These are phyloP conservation scores for Metschnikowia anglica DNA, from an alignment of 805 yeast genomes.

Conservation along the genomic window DNA sequence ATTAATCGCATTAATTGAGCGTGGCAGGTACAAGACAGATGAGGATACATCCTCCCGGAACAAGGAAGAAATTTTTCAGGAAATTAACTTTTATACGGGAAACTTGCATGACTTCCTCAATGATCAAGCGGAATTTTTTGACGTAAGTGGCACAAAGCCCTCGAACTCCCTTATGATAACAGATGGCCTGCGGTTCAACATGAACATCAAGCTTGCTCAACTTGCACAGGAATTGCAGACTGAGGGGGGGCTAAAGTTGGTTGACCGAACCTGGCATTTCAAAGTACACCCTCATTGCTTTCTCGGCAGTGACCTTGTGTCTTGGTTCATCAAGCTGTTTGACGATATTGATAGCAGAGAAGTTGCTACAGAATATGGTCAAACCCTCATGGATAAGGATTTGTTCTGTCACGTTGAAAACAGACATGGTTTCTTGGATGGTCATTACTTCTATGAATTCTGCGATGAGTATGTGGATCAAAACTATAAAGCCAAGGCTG, in stretches of 20 bases:
- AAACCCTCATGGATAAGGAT: conserved; percentile 66
- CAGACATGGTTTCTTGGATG: conserved; percentile 84
- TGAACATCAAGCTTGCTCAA: conserved; percentile 47
- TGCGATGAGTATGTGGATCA: conserved; percentile 51
- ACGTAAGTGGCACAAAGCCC: conserved; percentile 37
- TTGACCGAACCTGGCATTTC: conserved; percentile 91
- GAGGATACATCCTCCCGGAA: conserved; percentile 26
- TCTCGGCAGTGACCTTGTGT: conserved; percentile 80
- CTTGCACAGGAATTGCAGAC: conserved; percentile 67
- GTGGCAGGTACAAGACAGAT: conserved; percentile 44
- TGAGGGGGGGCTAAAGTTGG: conserved; percentile 61
- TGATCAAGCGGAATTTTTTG: conserved; percentile 45
- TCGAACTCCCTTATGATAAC: conserved; percentile 31
- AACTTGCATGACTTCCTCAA: conserved; percentile 64
- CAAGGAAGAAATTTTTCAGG: conserved; percentile 59
- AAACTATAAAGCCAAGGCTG: conserved; percentile 23
- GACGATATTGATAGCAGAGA: conserved; percentile 79
- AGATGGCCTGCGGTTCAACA: conserved; percentile 44
- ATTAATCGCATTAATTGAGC: conserved; percentile 60
- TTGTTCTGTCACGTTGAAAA: conserved; percentile 79
- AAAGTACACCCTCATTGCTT: conserved; percentile 74
- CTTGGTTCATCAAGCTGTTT: conserved; percentile 79
- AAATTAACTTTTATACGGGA: conserved; percentile 85
- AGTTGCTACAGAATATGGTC: conserved; percentile 81
- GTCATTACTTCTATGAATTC: conserved; percentile 85